These are phyloP conservation scores for Pyrenula massariospora DNA, from an alignment of 495 filamentous ascomycete genomes.

Conservation along the genomic window DNA sequence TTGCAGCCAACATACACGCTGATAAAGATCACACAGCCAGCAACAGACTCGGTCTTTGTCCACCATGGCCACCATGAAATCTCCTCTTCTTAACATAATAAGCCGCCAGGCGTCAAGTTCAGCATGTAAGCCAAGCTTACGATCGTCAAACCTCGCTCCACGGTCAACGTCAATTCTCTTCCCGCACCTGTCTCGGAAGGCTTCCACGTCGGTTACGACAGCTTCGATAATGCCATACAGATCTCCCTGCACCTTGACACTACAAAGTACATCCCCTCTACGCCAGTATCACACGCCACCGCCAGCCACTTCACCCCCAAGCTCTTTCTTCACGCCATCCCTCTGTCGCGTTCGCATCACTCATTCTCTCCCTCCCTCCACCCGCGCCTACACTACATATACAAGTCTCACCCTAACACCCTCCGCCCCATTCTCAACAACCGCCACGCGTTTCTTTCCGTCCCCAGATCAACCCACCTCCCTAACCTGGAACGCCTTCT, in stretches of 20 bases:
- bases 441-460: background rate
- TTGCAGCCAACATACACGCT: too few species aligned
- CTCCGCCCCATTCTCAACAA: background rate
- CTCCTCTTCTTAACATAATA: background rate
- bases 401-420: background rate
- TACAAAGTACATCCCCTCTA: background rate
- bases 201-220: background rate
- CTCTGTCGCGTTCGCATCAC: background rate
- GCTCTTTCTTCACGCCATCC: constrained; percentile 1
- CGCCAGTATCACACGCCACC: background rate
- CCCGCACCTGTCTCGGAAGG: background rate
- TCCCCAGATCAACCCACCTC: background rate
- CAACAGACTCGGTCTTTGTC: background rate
- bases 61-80: background rate
- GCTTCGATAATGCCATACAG: background rate
- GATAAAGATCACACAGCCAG: too few species aligned
- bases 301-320: background rate
- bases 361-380: background rate
- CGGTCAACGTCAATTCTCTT: background rate
- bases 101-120: background rate
- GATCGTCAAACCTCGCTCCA: background rate
- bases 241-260: background rate
- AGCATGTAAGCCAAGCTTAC: background rate
- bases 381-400: background rate
- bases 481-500: constrained; percentile 89